phyloP scores from a whole-genome alignment of 495 filamentous ascomycete genomes.

The Hypomontagnella monticulosa region DNA sequence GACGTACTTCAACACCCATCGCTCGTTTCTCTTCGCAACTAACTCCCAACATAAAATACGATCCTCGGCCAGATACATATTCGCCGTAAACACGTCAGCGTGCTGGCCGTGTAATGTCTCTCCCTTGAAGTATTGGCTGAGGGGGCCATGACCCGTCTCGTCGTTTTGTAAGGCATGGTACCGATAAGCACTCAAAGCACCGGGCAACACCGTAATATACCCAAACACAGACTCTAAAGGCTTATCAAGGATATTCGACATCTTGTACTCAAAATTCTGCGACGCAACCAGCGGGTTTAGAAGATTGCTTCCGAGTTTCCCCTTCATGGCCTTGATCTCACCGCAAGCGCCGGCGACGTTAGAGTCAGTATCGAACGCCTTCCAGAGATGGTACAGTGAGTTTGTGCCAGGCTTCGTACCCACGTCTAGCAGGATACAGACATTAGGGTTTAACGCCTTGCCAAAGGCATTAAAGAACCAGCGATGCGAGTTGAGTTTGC shows the following conservation, averaged over 20 bases:
- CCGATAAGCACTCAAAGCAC: constrained; percentile 92
- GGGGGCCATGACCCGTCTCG: constrained; percentile 89
- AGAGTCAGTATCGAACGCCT: constrained; percentile 97
- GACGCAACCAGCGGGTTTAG: constrained; percentile 95
- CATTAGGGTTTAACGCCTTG: constrained; percentile 89
- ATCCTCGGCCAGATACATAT: constrained; percentile 99
- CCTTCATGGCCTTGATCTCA: constrained; percentile 96
- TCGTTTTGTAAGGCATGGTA: constrained; percentile 98
- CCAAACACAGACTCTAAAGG: constrained; percentile 97
- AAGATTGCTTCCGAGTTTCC: constrained; percentile 80
- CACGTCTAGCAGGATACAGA: constrained; percentile 96
- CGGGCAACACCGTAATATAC: constrained; percentile 96
- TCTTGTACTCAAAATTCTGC: constrained; percentile 99
- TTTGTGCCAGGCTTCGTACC: constrained; percentile 88
- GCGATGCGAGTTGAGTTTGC: constrained; percentile 97
- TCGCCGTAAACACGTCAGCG: constrained; percentile 98
- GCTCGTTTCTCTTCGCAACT: constrained; percentile 91
- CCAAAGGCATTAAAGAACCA: constrained; percentile 99
- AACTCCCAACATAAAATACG: constrained; percentile 99
- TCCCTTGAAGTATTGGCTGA: constrained; percentile 99
- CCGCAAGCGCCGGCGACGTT: constrained; percentile 96
- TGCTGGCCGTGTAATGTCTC: constrained; percentile 97
- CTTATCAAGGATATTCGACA: constrained; percentile 99
- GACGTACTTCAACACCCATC: constrained; percentile 98
- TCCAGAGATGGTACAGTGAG: constrained; percentile 98